A percentile compares a stretch with the other conserved stretches of the same genome.
Conservation (phyloP, 345 rosid genomes). For the Sonneratia alba region DNA sequence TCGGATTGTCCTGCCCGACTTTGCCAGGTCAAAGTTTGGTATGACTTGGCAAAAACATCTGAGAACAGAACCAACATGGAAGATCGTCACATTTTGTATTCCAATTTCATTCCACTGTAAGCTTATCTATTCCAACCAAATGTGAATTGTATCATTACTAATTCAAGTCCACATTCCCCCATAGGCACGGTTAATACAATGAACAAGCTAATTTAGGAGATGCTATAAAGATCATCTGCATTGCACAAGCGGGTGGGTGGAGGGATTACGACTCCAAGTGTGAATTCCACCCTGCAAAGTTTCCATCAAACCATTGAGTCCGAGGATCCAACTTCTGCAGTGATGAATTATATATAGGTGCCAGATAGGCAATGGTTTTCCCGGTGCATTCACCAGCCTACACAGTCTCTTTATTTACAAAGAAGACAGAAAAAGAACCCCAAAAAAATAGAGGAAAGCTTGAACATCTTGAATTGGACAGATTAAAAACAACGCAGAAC, state of each 20-base stretch:
- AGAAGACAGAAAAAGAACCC: neutral
- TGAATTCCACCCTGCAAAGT: slow-evolving; percentile 46
- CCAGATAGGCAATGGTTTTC: slow-evolving; percentile 81
- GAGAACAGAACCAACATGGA: too few relatives aligned
- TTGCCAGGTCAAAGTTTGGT: neutral
- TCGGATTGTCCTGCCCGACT: neutral
- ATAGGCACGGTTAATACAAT: neutral
- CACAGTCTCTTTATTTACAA: slow-evolving; percentile 10
- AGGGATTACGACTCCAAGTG: neutral
- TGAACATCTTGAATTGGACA: neutral
- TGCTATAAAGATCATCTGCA: neutral
- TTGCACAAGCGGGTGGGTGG: neutral
- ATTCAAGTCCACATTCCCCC: neutral
- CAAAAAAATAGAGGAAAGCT: too few relatives aligned
- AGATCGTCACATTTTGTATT: too few relatives aligned
- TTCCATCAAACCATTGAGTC: slow-evolving; percentile 63
- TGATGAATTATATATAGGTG: slow-evolving; percentile 79
- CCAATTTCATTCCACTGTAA: too few relatives aligned
- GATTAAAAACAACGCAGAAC: neutral
- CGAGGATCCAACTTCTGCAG: slow-evolving; percentile 53
- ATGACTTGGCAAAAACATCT: neutral
- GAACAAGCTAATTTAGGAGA: neutral
- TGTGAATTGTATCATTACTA: neutral
- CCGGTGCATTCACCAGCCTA: slow-evolving; percentile 93
- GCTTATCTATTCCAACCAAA: too few relatives aligned